Base-by-base conservation (phyloP, 768 basidiomycete genomes). In the Tylopilus plumbeoviolaceoides region DNA sequence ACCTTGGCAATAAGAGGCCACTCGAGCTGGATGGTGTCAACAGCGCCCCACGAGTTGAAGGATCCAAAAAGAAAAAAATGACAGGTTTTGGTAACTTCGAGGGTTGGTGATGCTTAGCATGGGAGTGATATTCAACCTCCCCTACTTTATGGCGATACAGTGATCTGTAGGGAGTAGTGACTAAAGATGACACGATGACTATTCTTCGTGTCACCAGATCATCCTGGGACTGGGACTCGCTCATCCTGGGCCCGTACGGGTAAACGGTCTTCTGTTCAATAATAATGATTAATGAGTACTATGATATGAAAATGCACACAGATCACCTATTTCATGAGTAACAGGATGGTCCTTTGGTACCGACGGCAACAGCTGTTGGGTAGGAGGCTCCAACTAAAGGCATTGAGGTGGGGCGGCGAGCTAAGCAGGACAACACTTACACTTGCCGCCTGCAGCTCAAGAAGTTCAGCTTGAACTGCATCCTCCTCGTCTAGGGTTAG, bases 401-500 rank as follows among this genome's bases (percentile, higher is more conserved):
- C 23, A 11, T 15, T 54, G 21, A 54, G 53, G 42, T 28, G 25
- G 28, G 18, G 47, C 33, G 28, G 7, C n/a, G 27, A 12, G 17
- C 28, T 4, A 30, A 30, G 10, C 14, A 49, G 21, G 31, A 47
- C 28, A 40, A 46, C 48, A 72, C 84, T 53, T 46, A 89, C 86
- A 51, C 78, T 70, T 59, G 83, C 82, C 15, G 69, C 73, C 66
- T 95, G 83, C 12, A 99, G 70, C 47, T 78, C 75, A 25, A 71
- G 73, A 25, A 99, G 74, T 66, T 99, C 97, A 6, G 75, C 76
- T 64, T 95, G 91, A 0, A 99, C 95, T 15, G 85, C 87, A 39
- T 97, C 95, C 65, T 99, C 97, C 43, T 99, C 97, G 42, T 95
- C 94, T 12, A 85, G 66, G 1, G 87, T 86, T 55, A 99, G 78